Evolutionary conservation across 2,329 filamentous ascomycete species (phyloP).

Genomic region (Aspergillus udagawae): DNA sequence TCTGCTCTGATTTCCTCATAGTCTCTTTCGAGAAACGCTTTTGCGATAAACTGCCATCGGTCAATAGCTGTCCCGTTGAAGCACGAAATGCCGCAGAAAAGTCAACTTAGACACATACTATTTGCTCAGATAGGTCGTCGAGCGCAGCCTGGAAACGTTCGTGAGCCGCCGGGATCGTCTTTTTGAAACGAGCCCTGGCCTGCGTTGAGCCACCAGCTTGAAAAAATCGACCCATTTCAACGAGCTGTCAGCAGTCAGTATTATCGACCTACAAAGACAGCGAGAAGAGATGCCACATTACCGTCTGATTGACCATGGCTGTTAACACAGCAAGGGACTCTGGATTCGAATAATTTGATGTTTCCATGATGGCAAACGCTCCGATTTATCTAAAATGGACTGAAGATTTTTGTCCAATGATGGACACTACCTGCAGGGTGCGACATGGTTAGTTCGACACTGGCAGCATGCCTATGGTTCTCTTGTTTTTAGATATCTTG

Average conservation of each 20-base stretch:
- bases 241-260: constrained; percentile 31
- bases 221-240: constrained; percentile 41
- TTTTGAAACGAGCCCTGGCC: constrained; percentile 33
- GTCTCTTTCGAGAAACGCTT: constrained; percentile 40
- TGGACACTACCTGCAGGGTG: not conserved
- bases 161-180: constrained; percentile 34
- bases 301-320: constrained; percentile 35
- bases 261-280: not conserved
- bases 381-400: not conserved
- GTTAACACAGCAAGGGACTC: constrained; percentile 35
- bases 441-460: not conserved
- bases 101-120: constrained; percentile 27
- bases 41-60: constrained; percentile 37
- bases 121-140: constrained; percentile 40
- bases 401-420: not conserved
- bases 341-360: constrained; percentile 23
- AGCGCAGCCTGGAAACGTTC: constrained; percentile 39
- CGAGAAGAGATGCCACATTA: constrained; percentile 12
- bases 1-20: constrained; percentile 35
- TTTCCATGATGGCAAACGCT: constrained; percentile 15
- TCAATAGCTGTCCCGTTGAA: not conserved
- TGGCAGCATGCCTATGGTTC: not conserved
- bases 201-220: constrained; percentile 33
- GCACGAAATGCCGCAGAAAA: not conserved
- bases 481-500: not conserved